phyloP scores from a whole-genome alignment of 768 basidiomycete species.

The Tulasnella sp. region DNA sequence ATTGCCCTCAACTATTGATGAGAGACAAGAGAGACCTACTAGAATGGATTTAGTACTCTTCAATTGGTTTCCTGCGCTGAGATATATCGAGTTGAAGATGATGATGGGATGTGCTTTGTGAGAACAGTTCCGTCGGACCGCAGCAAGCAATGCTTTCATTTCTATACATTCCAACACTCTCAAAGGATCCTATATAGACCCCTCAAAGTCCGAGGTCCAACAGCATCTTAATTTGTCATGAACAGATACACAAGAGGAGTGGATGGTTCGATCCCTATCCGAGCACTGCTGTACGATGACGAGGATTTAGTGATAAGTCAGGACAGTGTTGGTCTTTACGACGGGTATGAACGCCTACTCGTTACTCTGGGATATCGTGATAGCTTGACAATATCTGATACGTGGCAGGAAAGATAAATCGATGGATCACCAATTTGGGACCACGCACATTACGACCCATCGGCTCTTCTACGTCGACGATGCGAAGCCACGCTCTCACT shows the following conservation, averaged over 20 bases:
- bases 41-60: too few species aligned
- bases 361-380: not conserved
- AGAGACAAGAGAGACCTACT: too few species aligned
- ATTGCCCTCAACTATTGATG: too few species aligned
- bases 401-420: conserved; percentile 65
- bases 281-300: conserved; percentile 66
- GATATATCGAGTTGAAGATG: too few species aligned
- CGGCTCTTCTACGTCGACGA: conserved; percentile 73
- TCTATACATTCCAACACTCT: too few species aligned
- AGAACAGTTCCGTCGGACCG: too few species aligned
- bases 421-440: conserved; percentile 64
- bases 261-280: conserved; percentile 70
- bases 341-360: conserved; percentile 50
- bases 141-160: too few species aligned
- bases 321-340: conserved; percentile 80
- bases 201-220: too few species aligned
- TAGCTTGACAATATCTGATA: conserved; percentile 22
- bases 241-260: conserved; percentile 36
- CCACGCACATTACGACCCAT: conserved; percentile 64
- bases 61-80: too few species aligned
- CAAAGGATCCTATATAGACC: too few species aligned
- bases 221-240: not conserved
- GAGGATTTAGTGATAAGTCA: conserved; percentile 67
- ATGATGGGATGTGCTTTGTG: too few species aligned
- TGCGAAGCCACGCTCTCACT: conserved; percentile 37